Base-by-base conservation (phyloP, 2,329 filamentous ascomycete species). In the Raffaelea deltoideospora region DNA sequence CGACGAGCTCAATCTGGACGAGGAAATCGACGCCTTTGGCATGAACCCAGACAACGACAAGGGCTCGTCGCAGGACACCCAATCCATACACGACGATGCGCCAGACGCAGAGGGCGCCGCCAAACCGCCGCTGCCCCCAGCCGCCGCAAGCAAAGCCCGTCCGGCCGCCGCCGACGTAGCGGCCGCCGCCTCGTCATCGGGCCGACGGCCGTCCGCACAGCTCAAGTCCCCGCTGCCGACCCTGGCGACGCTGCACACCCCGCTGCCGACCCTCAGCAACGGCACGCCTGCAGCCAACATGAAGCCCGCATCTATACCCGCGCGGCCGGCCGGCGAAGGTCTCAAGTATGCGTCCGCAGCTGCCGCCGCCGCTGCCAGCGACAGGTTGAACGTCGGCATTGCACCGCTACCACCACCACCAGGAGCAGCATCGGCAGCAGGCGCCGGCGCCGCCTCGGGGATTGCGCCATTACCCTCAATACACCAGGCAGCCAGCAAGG, bases 281-380 rank as follows among this genome's bases (percentile, higher is more conserved):
- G 70, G 70, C 28, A 47, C 51, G 4, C 31, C 35, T 11, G 13
- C 40, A 7, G 67, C 66, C 37, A 63, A 68, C 37, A 96, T 96
- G 88, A 98, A 96, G 63, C 88, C 90, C 11, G 90, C 90, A 15
- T 78, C 85, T 15, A 61, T 87, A 48, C 90, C 90, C 1, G 76
- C 82, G 41, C 75, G 88, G 54, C 77, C 83, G 7, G 81, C 85
- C 4, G 86, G 86, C 33, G 88, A 96, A 55, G 84, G 82, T 2
- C 66, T 98, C 46, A 96, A 96, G 59, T 98, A 98, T 54, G 90
- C 90, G 31, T 96, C 90, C 27, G 90, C 90, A 0, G 90, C 90
- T 0, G 90, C 90, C 0, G 90, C 90, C 0, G 90, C 88, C 0
- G 88, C 90, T 1, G 85, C 87, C 32, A 86, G 76, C 55, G 86